A percentile compares a stretch with the other conserved stretches of the same genome.
These are phyloP conservation scores for Globisporangium nunn DNA, from an alignment of 352 stramenopile genomes.

Conservation along the genomic window DNA sequence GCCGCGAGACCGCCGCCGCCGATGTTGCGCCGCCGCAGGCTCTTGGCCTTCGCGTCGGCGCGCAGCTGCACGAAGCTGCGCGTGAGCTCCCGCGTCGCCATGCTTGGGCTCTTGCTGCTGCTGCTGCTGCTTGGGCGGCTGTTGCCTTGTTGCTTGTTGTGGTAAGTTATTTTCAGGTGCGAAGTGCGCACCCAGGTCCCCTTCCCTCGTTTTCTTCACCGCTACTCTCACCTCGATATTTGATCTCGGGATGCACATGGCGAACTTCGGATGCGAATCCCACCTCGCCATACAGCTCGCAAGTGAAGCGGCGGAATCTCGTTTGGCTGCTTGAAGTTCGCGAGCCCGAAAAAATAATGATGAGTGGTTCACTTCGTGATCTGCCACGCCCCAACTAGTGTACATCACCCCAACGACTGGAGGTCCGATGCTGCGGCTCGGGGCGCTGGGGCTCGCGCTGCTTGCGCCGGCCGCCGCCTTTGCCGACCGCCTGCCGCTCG, in stretches of 20 bases:
- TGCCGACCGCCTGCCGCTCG: constrained; percentile 25
- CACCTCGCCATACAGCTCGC: not conserved
- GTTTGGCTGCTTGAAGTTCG: not conserved
- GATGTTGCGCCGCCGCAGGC: constrained; percentile 81
- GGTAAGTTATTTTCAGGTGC: not conserved
- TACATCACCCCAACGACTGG: not conserved
- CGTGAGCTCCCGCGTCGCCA: constrained; percentile 79
- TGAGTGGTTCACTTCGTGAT: not conserved
- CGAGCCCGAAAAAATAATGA: not conserved
- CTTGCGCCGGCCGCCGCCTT: not conserved
- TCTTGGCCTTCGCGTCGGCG: constrained; percentile 76
- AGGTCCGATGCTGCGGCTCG: not conserved
- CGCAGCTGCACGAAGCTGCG: constrained; percentile 64
- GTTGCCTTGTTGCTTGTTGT: not conserved
- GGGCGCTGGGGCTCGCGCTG: not conserved
- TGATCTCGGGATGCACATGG: not conserved
- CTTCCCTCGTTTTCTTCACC: not conserved
- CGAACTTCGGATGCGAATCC: not conserved
- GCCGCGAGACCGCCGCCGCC: constrained; percentile 29
- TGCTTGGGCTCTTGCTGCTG: constrained; percentile 9
- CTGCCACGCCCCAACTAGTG: not conserved
- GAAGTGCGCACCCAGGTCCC: not conserved
- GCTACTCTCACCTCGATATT: not conserved
- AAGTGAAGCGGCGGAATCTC: not conserved
- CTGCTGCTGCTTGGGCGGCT: not conserved